Evolutionary conservation across 352 stramenopile genomes (phyloP).

Genomic region (Thraustochytrium sp.): DNA sequence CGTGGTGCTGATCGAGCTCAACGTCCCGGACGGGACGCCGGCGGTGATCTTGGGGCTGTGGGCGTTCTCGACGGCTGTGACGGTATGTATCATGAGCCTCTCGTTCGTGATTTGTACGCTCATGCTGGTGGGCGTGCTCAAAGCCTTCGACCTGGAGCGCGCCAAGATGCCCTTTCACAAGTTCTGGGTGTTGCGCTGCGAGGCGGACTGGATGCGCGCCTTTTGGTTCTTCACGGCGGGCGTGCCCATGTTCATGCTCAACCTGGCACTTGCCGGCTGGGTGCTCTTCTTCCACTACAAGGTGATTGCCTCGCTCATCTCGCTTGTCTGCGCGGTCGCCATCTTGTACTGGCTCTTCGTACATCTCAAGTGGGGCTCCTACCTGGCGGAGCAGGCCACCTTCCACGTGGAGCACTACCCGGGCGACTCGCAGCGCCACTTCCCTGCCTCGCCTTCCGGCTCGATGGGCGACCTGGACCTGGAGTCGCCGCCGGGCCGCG

Average conservation of each 20-base stretch:
- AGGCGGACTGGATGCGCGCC: constrained; percentile 43
- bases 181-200: constrained; percentile 41
- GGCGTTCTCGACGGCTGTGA: constrained; percentile 18
- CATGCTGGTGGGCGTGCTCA: constrained; percentile 43
- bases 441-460: neutral
- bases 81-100: constrained; percentile 39
- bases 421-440: neutral
- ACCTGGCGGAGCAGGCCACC: constrained; percentile 15
- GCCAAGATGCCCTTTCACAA: constrained; percentile 40
- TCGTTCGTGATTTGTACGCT: constrained; percentile 37
- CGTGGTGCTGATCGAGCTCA: constrained; percentile 27
- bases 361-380: constrained; percentile 32
- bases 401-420: neutral
- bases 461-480: neutral
- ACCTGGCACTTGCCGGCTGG: constrained; percentile 37
- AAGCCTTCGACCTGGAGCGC: constrained; percentile 38
- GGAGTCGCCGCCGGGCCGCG: neutral
- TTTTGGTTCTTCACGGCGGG: constrained; percentile 42
- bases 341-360: constrained; percentile 14
- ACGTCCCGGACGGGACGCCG: neutral
- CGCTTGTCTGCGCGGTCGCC: neutral
- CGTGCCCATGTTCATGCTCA: constrained; percentile 33
- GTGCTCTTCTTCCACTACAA: constrained; percentile 28
- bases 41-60: neutral
- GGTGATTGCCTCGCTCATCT: neutral